Evolutionary conservation across 169 alveolate species (phyloP), one percentile per base, ranked within the genome.

Genomic region (Plasmodium adleri): DNA sequence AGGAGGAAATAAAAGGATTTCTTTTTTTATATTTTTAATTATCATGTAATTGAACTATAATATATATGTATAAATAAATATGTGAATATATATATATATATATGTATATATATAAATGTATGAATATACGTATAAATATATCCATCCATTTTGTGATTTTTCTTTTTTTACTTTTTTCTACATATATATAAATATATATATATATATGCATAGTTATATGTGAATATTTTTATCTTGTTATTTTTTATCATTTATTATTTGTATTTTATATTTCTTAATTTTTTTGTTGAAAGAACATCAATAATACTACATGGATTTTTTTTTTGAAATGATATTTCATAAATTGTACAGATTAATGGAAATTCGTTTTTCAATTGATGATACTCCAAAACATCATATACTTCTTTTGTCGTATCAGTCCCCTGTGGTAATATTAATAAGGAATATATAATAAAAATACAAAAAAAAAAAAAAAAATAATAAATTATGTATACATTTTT

Each of bases 221-320:
- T 39, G 62, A 8, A 54, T 54, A 4, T 10, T 54, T 54, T 22
- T 68, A 32, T 28, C n/a, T 43, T 22, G 26, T 43, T 64, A 63
- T 22, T 64, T 45, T 28, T 74, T 60, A 60, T 62, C 10, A 12
- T 47, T 76, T 24, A 76, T 49, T 56, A 28, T 58, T 24, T 76
- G 67, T 63, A 76, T 59, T 50, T 64, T 49, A 76, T 76, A 56
- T 76, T 67, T 76, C 89, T 76, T 66, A 76, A 76, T 59, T 76
- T 76, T 76, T 76, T 76, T 58, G 89, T 76, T 58, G 89, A 63
- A 76, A 76, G 76, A 76, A 76, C 89, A 49, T 64, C 70, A 63
- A 67, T 76, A 49, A 76, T 66, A 45, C 70, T 66, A 12, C 78
- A 76, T 22, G 89, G 89, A 50, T 76, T 50, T 50, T 66, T 76